phyloP scores from a whole-genome alignment of 208 protist genomes.

The Blastocrithidia nonstop region DNA sequence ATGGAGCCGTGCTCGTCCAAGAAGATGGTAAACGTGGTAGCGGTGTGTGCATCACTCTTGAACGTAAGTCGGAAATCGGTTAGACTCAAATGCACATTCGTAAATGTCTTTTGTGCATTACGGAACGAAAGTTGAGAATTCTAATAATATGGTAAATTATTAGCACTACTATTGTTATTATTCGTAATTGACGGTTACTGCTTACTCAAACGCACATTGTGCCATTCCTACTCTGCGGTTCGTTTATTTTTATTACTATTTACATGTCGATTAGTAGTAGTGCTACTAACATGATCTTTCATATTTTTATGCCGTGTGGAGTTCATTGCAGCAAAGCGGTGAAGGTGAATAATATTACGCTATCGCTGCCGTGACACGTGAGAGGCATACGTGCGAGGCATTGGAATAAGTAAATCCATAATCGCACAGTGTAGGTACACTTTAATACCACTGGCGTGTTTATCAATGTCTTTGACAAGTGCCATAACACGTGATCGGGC shows the following conservation, averaged over 20 bases:
- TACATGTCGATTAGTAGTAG: too few species aligned
- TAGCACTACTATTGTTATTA: too few species aligned
- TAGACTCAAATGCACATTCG: constrained; percentile 41
- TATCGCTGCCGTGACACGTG: neutral
- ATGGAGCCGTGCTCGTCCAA: constrained; percentile 37
- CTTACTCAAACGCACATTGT: too few species aligned
- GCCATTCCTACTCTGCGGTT: too few species aligned
- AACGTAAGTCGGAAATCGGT: constrained; percentile 44
- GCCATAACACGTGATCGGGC: constrained; percentile 9
- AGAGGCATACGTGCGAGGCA: constrained; percentile 34
- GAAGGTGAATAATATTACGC: neutral
- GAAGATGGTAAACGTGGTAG: constrained; percentile 48
- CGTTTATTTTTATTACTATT: too few species aligned
- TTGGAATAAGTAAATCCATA: constrained; percentile 48
- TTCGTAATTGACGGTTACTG: too few species aligned
- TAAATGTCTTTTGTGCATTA: constrained; percentile 10
- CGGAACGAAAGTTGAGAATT: too few species aligned
- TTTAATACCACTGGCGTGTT: constrained; percentile 7
- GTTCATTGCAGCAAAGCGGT: too few species aligned
- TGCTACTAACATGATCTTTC: too few species aligned
- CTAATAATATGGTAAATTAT: too few species aligned
- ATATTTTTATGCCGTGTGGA: too few species aligned
- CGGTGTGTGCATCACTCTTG: constrained; percentile 43
- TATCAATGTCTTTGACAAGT: constrained; percentile 25
- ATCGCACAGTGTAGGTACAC: constrained; percentile 24